Base-by-base conservation (phyloP, 106 monocot species). In the Dioscorea zingiberensis region DNA sequence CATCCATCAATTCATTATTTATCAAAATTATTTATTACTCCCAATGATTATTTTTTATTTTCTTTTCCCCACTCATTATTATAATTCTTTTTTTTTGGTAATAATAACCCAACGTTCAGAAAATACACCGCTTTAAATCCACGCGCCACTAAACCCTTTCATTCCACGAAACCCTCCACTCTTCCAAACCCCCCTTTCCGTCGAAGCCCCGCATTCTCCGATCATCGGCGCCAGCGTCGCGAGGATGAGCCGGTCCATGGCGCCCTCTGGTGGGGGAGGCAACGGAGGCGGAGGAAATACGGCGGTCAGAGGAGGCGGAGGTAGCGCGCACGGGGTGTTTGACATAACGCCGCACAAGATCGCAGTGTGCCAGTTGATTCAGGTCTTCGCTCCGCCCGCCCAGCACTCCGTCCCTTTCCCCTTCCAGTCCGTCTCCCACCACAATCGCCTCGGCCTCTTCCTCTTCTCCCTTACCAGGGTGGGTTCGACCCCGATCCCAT, bases 361-460 rank as follows among this genome's bases (percentile, higher is more conserved):
- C 47, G 88, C 97, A 7, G 48, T 97, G 23, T 97, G 97, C 81
- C 88, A 88, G 48, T 73, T 97, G 59, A 82, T 97, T 72, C 92
- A 97, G 55, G 58, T 81, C 65, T 97, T 92, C 74, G 88, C 88
- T 10, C 92, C 88, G 55, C 86, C 83, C 14, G 72, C 84, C 21
- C 81, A 88, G 69, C 65, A 69, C 19, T 25, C 73, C 38, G 68
- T 86, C 12, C 83, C 92, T 48, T 73, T 82, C 68, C 83, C 88
- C 32, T 86, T 88, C 75, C 60, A 72, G 16, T 86, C 88, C 17
- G 55, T 80, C 48, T 32, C 88, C 49, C 78, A 84, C 11, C 85
- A 88, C 81, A 88, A 97, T 54, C 88, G 97, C 73, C 81, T 97
- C 65, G 97, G 97, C 59, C 85, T 92, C 74, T 80, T 92, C 81